phyloP scores from a whole-genome alignment of 2,329 filamentous ascomycete genomes.

The Alternaria tenuissima region DNA sequence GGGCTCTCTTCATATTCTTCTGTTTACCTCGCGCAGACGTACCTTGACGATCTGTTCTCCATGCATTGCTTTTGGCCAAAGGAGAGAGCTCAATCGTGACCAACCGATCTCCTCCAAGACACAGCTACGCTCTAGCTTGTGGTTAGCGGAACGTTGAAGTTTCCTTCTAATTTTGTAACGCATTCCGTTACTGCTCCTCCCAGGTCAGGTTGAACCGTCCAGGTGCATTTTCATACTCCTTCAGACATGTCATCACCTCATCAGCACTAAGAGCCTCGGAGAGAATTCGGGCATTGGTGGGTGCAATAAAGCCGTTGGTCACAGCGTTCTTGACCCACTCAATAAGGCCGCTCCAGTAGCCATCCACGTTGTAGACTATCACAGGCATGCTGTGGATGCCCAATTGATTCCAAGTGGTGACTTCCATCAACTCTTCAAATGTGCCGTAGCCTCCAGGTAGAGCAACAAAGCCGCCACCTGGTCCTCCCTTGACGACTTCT shows the following conservation, averaged over 20 bases:
- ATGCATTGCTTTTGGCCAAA: not conserved
- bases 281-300: slow-evolving; percentile 76
- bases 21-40: not conserved
- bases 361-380: slow-evolving; percentile 84
- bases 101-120: not conserved
- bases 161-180: not conserved
- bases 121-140: not conserved
- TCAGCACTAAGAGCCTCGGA: slow-evolving; percentile 76
- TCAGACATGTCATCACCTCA: slow-evolving; percentile 74
- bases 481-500: slow-evolving; percentile 81
- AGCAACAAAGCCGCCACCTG: slow-evolving; percentile 88
- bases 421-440: slow-evolving; percentile 93
- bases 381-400: slow-evolving; percentile 84
- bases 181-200: slow-evolving; percentile 59
- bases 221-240: slow-evolving; percentile 76
- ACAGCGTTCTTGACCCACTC: slow-evolving; percentile 82
- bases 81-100: not conserved
- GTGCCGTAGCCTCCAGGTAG: slow-evolving; percentile 92
- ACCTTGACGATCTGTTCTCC: not conserved
- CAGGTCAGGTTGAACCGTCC: slow-evolving; percentile 84
- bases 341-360: slow-evolving; percentile 90
- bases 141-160: not conserved
- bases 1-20: not conserved
- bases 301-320: slow-evolving; percentile 76
- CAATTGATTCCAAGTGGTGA: slow-evolving; percentile 93